Base-by-base conservation (phyloP, 2,329 filamentous ascomycete species). In the Pseudogymnoascus sp. region DNA sequence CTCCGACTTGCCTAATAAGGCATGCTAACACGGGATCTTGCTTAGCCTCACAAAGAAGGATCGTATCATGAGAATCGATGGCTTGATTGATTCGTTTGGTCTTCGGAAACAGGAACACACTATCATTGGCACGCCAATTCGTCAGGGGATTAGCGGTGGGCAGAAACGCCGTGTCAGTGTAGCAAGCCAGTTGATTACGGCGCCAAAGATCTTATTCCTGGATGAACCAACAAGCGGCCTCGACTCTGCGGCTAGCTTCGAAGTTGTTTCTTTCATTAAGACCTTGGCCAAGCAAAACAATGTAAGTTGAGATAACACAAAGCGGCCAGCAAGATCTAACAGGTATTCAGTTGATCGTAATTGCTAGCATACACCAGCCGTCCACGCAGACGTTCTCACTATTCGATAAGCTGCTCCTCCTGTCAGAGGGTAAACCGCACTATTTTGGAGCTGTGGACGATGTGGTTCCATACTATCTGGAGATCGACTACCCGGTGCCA, bases 321-420 rank as follows among this genome's bases (percentile, higher is more conserved):
- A 13, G 35, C n/a, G 3, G 12, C 2, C 4, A 70, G 69, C 51
- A 42, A 66, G 8, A 64, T 70, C 59, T 67, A 69, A 7, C 67
- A 61, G 61, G 60, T 39, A 63, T 59, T 48, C 63, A 88, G 84
- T 79, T 94, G 64, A 84, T 94, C 63, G 84, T 94, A 33, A 85
- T 95, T 63, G 88, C 88, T 3, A 91, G 88, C 44, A 94, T 95
- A 65, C 91, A 95, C 72, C 91, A 95, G 71, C 91, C 91, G 0
- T 93, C 90, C 0, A 90, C 89, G 0, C 82, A 86, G 0, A 92
- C 89, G 0, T 95, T 91, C 68, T 81, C 87, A 65, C 82, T 92
- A 9, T 95, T 95, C 67, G 90, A 95, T 71, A 90, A 89, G 71
- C 77, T 95, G 0, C 77, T 90, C 35, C 80, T 95, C 1, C 79